Evolutionary conservation across 441 rosid species (phyloP).

Genomic region (Croton setiger): DNA sequence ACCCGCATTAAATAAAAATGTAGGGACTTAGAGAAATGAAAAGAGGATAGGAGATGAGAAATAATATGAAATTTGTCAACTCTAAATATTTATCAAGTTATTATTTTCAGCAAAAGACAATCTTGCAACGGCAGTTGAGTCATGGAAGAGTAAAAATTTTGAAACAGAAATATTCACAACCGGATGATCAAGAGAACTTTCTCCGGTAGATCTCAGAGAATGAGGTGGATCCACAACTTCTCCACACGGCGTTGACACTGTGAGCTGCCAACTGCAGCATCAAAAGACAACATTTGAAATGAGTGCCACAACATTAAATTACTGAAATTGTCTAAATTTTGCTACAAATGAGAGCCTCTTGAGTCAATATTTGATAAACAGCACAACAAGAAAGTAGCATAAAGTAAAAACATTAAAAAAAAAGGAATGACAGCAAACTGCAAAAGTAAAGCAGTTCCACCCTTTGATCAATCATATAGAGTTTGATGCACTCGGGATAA

Average conservation of each 20-base stretch:
- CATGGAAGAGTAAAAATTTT: conserved; percentile 6
- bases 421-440: neutral
- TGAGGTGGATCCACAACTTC: conserved; percentile 66
- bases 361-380: neutral
- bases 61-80: conserved; percentile 1
- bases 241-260: conserved; percentile 63
- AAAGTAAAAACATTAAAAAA: neutral
- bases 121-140: conserved; percentile 2
- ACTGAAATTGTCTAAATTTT: neutral
- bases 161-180: conserved; percentile 30
- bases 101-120: neutral
- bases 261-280: conserved; percentile 68
- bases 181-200: conserved; percentile 59
- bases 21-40: neutral
- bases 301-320: neutral
- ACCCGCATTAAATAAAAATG: neutral
- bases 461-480: neutral
- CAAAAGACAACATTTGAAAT: conserved; percentile 11
- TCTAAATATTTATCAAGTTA: neutral
- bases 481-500: neutral
- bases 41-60: neutral
- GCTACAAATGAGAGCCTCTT: neutral
- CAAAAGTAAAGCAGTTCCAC: neutral
- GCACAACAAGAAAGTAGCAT: neutral
- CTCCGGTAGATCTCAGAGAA: conserved; percentile 63